Base-by-base conservation (phyloP, 2,329 filamentous ascomycete genomes). In the Monosporascus ibericus region DNA sequence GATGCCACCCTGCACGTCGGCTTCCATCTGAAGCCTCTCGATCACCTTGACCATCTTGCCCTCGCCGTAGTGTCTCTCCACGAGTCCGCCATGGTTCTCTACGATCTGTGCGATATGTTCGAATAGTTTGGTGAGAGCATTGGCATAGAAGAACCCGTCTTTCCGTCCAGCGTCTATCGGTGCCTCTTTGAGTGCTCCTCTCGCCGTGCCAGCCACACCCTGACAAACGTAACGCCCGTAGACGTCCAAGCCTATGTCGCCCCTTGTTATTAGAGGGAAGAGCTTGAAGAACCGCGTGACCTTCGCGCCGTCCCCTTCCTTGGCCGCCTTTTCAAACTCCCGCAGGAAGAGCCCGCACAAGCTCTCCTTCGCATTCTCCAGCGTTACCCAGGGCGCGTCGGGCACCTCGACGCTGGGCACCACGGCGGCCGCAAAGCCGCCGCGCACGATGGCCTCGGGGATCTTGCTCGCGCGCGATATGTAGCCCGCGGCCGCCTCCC, bases 251-350 rank as follows among this genome's bases (percentile, higher is more conserved):
- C 94, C 94, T 7, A 92, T 88, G 51, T 95, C 89, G 3, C 90
- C 86, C 55, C 92, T 82, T 15, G 88, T 92, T 65, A 99, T 96
- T 37, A 99, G 75, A 17, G 94, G 94, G 63, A 99, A 99, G 38
- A 99, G 76, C 74, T 99, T 99, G 75, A 99, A 99, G 75, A 99
- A 99, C 42, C 94, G 79, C 1, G 94, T 96, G 50, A 99, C 90
- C 67, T 88, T 90, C 24, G 88, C 81, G 3, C 90, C 91, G 63
- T 97, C 92, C n/a, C 82, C 87, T 42, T 94, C 91, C 56, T 82
- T 80, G 2, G 92, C 88, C 0, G 94, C 94, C 69, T 87, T 94
- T 64, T 97, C 91, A 62, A 99, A 99, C 73, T 99, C 94, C 54
- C 92, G 81, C 65, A 97, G 72, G 71, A 99, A 99, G 54, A 99